Evolutionary conservation across 805 yeast genomes (phyloP).

Genomic region (Yarrowia divulgata): DNA sequence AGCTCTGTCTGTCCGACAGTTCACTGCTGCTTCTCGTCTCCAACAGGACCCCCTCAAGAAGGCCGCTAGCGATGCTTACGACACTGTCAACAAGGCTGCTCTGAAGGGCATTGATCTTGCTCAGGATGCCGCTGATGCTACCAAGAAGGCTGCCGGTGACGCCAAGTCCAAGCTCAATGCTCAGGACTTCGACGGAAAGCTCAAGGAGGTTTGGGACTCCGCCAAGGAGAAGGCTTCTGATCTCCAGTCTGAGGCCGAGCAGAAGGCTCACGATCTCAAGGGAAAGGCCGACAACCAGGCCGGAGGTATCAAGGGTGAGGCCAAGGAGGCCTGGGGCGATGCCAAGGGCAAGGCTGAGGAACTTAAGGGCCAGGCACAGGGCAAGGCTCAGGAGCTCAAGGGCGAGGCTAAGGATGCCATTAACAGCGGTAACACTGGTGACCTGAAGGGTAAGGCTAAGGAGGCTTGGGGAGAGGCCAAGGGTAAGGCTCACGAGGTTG

Average conservation of each 20-base stretch:
- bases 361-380: slow-evolving; percentile 22
- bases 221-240: slow-evolving; percentile 39
- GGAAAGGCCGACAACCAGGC: slow-evolving; percentile 23
- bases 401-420: slow-evolving; percentile 32
- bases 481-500: slow-evolving; percentile 37
- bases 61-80: slow-evolving; percentile 33
- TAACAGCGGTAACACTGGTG: slow-evolving; percentile 10
- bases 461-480: slow-evolving; percentile 38
- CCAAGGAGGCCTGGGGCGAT: slow-evolving; percentile 29
- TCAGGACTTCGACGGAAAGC: slow-evolving; percentile 2
- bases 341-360: slow-evolving; percentile 39
- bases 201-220: slow-evolving; percentile 32
- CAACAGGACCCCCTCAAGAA: slow-evolving; percentile 24
- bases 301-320: slow-evolving; percentile 28
- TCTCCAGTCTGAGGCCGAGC: slow-evolving; percentile 8
- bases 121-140: slow-evolving; percentile 27
- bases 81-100: slow-evolving; percentile 36
- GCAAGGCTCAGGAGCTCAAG: slow-evolving; percentile 29
- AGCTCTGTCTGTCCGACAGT: slow-evolving; percentile 22
- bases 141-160: slow-evolving; percentile 5
- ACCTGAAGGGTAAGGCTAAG: slow-evolving; percentile 33
- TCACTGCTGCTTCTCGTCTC: not conserved
- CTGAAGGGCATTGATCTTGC: slow-evolving; percentile 31
- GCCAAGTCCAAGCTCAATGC: slow-evolving; percentile 20
- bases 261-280: slow-evolving; percentile 16